Conservation (phyloP, 345 rosid genomes). For the Pistacia vera region DNA sequence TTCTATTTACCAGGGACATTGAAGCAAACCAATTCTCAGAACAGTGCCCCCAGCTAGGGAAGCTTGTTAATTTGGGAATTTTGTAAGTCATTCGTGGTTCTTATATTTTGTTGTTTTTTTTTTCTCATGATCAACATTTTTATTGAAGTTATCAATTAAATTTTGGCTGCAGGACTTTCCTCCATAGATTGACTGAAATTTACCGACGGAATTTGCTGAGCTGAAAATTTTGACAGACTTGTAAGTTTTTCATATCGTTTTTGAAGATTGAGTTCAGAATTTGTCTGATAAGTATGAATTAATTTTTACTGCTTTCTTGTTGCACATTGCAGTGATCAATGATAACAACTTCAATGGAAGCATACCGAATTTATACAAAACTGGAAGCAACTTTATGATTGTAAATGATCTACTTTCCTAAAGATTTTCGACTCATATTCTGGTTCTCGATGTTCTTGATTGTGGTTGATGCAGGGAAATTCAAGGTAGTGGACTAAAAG, state of each 20-base stretch:
- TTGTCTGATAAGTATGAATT: not conserved
- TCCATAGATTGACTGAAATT: constrained; percentile 42
- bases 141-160: not conserved
- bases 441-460: not conserved
- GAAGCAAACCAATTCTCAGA: constrained; percentile 64
- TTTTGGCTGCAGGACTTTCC: constrained; percentile 36
- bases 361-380: constrained; percentile 64
- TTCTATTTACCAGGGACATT: constrained; percentile 44
- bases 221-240: constrained; percentile 40
- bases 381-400: constrained; percentile 58
- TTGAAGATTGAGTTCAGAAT: not conserved
- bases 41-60: constrained; percentile 54
- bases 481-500: constrained; percentile 50
- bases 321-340: constrained; percentile 55
- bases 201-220: constrained; percentile 41
- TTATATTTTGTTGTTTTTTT: not conserved
- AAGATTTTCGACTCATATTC: not conserved
- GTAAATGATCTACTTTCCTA: constrained; percentile 39
- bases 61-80: constrained; percentile 42
- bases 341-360: constrained; percentile 76
- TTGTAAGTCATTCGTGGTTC: constrained; percentile 44
- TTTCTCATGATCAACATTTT: not conserved
- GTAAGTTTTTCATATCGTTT: constrained; percentile 30
- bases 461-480: constrained; percentile 42
- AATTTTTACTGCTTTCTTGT: not conserved